Conservation (phyloP, 495 filamentous ascomycete species). For the Aspergillus bertholletiae region DNA sequence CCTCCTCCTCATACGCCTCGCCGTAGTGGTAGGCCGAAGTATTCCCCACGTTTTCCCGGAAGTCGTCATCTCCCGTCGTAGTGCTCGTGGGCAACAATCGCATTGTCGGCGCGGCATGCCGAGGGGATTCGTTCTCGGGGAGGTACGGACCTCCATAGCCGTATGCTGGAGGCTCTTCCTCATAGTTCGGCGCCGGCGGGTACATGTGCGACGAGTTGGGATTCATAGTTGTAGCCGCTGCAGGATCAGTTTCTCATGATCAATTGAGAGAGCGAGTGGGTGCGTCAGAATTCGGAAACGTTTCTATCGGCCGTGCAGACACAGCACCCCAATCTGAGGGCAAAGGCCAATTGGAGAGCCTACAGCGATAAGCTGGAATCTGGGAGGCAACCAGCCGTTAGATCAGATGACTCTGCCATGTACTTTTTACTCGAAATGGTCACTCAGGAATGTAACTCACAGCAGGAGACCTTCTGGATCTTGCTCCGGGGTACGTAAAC, state of each 20-base stretch:
- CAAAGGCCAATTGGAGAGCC: not conserved
- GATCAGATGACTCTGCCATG: not conserved
- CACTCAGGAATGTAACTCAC: constrained; percentile 13
- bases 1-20: constrained; percentile 7
- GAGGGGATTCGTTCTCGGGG: constrained; percentile 30
- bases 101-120: constrained; percentile 52
- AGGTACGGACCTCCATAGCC: constrained; percentile 30
- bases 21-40: constrained; percentile 17
- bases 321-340: not conserved
- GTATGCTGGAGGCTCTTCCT: constrained; percentile 42
- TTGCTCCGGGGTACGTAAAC: not conserved
- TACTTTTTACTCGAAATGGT: not conserved
- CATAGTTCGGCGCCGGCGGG: constrained; percentile 29
- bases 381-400: not conserved
- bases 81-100: constrained; percentile 55
- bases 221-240: constrained; percentile 26
- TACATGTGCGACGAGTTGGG: constrained; percentile 20
- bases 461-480: not conserved
- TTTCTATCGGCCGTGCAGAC: not conserved
- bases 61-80: constrained; percentile 34
- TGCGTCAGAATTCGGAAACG: not conserved
- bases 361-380: not conserved
- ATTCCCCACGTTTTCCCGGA: constrained; percentile 15
- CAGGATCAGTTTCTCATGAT: constrained; percentile 28
- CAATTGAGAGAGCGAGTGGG: not conserved